Percentiles rank a stretch among this genome's conserved stretches.
Evolutionary conservation across 257 asterid genomes (phyloP).

Genomic region (Solanum rostratum): DNA sequence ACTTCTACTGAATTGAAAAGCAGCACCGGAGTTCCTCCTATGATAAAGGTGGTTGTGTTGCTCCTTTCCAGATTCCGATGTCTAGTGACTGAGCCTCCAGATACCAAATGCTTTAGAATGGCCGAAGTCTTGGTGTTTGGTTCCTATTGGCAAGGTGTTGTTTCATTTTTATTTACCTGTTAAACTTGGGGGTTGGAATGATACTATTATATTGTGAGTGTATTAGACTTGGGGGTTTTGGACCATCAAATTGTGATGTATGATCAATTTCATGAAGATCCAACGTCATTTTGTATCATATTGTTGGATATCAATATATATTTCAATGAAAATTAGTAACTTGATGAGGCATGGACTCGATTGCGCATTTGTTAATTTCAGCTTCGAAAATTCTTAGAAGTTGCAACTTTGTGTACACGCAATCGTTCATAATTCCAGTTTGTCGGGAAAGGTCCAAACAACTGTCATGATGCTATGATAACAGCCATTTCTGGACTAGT

Average conservation of each 20-base stretch:
- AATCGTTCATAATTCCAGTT: background rate
- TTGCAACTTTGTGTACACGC: background rate
- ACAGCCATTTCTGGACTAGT: background rate
- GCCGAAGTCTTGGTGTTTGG: background rate
- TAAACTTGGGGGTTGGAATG: background rate
- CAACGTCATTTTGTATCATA: background rate
- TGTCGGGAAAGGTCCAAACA: background rate
- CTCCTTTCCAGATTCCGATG: background rate
- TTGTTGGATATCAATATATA: background rate
- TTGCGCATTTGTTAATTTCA: background rate
- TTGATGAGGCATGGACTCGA: background rate
- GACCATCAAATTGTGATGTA: background rate
- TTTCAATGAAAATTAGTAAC: background rate
- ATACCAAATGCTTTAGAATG: background rate
- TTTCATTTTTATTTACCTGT: background rate
- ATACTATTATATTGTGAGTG: background rate
- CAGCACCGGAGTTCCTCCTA: background rate
- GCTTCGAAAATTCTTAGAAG: background rate
- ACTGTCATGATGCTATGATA: background rate
- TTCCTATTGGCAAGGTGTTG: background rate
- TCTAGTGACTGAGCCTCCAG: background rate
- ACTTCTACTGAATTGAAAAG: background rate
- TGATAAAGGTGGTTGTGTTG: background rate
- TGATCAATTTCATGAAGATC: background rate
- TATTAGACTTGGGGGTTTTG: background rate